Conservation (phyloP, 2,329 filamentous ascomycete species). For the Pseudocercospora cruenta region DNA sequence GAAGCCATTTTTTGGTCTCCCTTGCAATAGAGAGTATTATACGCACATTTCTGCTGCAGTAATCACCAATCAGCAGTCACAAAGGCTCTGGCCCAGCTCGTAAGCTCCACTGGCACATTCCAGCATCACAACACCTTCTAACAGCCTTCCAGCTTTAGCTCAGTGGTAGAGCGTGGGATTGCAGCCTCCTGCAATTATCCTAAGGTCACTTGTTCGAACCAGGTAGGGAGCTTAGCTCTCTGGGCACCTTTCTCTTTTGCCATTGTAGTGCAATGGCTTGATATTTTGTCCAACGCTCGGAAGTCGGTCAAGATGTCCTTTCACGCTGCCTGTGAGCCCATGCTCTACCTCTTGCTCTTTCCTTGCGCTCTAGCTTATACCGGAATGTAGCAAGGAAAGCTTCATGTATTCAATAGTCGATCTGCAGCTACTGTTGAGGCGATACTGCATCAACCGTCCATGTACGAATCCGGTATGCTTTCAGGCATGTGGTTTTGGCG, state of each 20-base stretch:
- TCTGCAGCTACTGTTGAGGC: neutral
- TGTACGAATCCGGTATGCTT: neutral
- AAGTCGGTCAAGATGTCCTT: neutral
- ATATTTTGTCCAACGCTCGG: neutral
- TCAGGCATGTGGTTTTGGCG: neutral
- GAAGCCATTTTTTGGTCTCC: neutral
- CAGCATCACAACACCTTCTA: too few relatives aligned
- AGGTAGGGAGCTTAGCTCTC: slow-evolving; percentile 25
- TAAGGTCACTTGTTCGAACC: slow-evolving; percentile 35
- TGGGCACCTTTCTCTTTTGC: neutral
- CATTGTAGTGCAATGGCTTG: neutral
- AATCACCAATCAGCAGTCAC: neutral
- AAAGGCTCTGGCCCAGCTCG: neutral
- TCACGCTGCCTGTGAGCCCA: too few relatives aligned
- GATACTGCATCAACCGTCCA: neutral
- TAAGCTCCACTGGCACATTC: too few relatives aligned
- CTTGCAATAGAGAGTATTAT: neutral
- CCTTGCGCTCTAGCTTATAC: too few relatives aligned
- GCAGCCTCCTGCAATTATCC: slow-evolving; percentile 27
- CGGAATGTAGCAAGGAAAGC: neutral
- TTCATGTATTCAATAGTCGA: too few relatives aligned
- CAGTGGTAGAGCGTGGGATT: slow-evolving; percentile 37
- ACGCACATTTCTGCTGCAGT: neutral
- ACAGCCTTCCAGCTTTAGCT: slow-evolving; percentile 18
- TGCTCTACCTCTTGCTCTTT: neutral